These are phyloP conservation scores for Bruguiera hainesii DNA, from an alignment of 441 rosid genomes.

Conservation along the genomic window DNA sequence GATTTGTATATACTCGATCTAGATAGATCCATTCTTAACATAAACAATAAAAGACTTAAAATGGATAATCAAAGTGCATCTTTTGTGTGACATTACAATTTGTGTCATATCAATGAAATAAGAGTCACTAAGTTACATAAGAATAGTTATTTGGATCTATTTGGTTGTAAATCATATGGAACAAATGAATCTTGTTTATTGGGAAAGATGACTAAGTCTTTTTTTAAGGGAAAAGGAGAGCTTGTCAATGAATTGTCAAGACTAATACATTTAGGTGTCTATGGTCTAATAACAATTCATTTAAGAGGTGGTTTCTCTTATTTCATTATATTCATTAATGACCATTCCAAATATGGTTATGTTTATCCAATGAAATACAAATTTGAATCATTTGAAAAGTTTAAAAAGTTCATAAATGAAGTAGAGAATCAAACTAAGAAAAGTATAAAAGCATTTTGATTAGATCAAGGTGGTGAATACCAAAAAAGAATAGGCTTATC, in stretches of 20 bases:
- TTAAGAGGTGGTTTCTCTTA: background rate
- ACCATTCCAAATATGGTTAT: background rate
- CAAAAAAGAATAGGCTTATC: no score
- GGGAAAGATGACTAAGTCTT: background rate
- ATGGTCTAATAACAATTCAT: background rate
- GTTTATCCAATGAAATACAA: background rate
- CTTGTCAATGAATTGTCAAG: background rate
- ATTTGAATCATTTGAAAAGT: slow-evolving; percentile 3
- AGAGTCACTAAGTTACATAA: no score
- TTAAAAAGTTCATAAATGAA: background rate
- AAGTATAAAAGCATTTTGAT: background rate
- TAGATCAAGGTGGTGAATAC: no score
- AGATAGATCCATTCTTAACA: background rate
- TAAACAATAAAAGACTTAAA: background rate
- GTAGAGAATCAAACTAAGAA: background rate
- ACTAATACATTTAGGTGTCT: background rate
- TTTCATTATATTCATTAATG: slow-evolving; percentile 9
- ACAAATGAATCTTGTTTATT: background rate
- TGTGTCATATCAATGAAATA: no score
- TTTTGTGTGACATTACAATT: no score
- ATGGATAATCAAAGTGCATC: no score
- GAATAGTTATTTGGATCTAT: no score
- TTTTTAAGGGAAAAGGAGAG: background rate
- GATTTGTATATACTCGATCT: background rate
- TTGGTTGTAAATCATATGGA: no score